Evolutionary conservation across 306 rosid genomes (phyloP), one percentile per base, ranked within the genome.

Genomic region (Aeschynomene evenia): DNA sequence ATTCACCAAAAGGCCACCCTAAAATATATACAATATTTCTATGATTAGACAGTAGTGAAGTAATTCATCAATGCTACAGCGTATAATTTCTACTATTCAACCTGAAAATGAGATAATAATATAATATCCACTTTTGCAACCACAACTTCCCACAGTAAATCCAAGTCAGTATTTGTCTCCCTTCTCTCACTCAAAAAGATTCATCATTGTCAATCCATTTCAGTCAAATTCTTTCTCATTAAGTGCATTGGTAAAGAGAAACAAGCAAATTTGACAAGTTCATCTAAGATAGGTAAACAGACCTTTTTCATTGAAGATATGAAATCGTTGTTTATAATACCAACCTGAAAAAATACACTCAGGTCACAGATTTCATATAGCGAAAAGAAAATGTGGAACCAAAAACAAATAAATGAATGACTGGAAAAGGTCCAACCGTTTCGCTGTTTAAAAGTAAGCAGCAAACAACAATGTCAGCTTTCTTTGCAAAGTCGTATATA

Each of bases 241-340:
- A 43, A 43, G 18, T 58, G 61, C 33, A 49, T 0, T 29, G 50
- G 26, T 21, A 63, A 78, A 34, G 66, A 23, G 36, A 81, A 45
- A 51, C 18, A 42, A 21, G 21, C 24, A 68, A 76, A 37, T 39
- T 53, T 48, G 29, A 72, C 9, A 43, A 63, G 52, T 73, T 49
- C 26, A 31, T 39, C 50, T 49, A 6, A 40, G 58, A 63, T 42
- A n/a, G 31, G 51, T n/a, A 68, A 75, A 62, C 96, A 61, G 73
- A 93, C 98, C 98, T 90, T 88, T 85, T 79, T 93, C 98, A 93
- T 88, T 0, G 89, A 86, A 48, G 91, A 83, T 83, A 93, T 70
- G 74, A 93, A 90, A 9, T 83, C 65, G 76, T 67, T 63, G 85
- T 93, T 77, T 54, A 90, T 77, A 7, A 84, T 55, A 67, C 94